Evolutionary conservation across 1,284 basidiomycete species (phyloP).

Genomic region (Trametes hirsuta): DNA sequence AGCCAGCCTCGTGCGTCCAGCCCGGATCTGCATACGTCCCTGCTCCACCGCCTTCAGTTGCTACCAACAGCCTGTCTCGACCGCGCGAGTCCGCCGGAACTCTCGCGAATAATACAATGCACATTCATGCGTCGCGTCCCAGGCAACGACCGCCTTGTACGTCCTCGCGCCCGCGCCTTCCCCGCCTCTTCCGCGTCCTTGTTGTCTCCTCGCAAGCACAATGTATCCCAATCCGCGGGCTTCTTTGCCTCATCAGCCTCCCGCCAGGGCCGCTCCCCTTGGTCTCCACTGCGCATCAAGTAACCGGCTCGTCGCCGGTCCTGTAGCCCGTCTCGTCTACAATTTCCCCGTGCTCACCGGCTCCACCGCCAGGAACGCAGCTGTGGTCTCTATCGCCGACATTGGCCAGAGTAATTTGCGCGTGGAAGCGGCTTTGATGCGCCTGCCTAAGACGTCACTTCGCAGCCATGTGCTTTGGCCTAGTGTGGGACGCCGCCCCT

Average conservation of each 20-base stretch:
- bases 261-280: background rate
- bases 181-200: slow-evolving; percentile 8
- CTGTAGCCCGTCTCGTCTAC: background rate
- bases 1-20: background rate
- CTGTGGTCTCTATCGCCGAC: slow-evolving; percentile 11
- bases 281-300: slow-evolving; percentile 7
- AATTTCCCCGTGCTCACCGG: slow-evolving; percentile 5
- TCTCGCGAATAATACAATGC: slow-evolving; percentile 6
- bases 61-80: background rate
- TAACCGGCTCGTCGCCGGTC: slow-evolving; percentile 10
- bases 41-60: slow-evolving; percentile 13
- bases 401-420: slow-evolving; percentile 15
- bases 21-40: background rate
- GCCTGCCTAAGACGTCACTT: slow-evolving; percentile 19
- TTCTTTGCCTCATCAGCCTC: slow-evolving; percentile 12
- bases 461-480: slow-evolving; percentile 17
- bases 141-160: slow-evolving; percentile 9
- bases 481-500: slow-evolving; percentile 13
- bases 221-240: slow-evolving; percentile 18
- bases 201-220: slow-evolving; percentile 20
- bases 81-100: slow-evolving; percentile 10
- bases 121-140: background rate
- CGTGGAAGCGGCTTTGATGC: slow-evolving; percentile 20
- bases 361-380: slow-evolving; percentile 18
- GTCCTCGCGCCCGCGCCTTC: slow-evolving; percentile 12